Base-by-base conservation (phyloP, 2,329 filamentous ascomycete species). In the Aspergillus brunneoviolaceus region DNA sequence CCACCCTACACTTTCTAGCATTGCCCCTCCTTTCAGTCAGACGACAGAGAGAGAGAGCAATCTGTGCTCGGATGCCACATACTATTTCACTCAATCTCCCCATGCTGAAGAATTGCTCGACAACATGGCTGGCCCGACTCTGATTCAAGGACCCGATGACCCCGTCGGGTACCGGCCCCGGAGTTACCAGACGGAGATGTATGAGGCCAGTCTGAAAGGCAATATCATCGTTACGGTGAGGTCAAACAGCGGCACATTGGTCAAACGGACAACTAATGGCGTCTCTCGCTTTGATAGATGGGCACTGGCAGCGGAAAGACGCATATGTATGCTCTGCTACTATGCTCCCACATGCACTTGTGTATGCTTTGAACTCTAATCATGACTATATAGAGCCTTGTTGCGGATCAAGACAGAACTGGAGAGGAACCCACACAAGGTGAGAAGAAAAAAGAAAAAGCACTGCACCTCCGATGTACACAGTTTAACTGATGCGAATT, bases 261-360 rank as follows among this genome's bases (percentile, higher is more conserved):
- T 49, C 19, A 35, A 48, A 42, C 14, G 11, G 10, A 31, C 39
- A 9, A 49, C 50, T 60, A 48, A 61, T 25, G 45, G 27, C 27
- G 27, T 55, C 27, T 45, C 57, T 33, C 29, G 19, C 29, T 12
- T 19, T 47, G 50, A 16, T 49, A 89, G 88, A 92, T 92, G 89
- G 89, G 90, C 63, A 93, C 90, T 0, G 90, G 90, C 1, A 91
- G 85, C 64, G 90, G 90, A 2, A 93, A 93, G 72, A 92, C 90
- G 3, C 87, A 89, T 65, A 84, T 92, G 89, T 91, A 82, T 76
- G 83, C 29, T 51, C 23, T 27, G 47, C 16, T 42, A 45, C 39
- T 45, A 12, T 9, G 49, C n/a, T 16, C 21, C 23, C 19, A 29
- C 27, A 39, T 2, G 19, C 48, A 9, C 27, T 27, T 27, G 48